A percentile compares a stretch with the other conserved stretches of the same genome.
phyloP scores from a whole-genome alignment of 1,284 basidiomycete species.

The Cryptococcus sp. region DNA sequence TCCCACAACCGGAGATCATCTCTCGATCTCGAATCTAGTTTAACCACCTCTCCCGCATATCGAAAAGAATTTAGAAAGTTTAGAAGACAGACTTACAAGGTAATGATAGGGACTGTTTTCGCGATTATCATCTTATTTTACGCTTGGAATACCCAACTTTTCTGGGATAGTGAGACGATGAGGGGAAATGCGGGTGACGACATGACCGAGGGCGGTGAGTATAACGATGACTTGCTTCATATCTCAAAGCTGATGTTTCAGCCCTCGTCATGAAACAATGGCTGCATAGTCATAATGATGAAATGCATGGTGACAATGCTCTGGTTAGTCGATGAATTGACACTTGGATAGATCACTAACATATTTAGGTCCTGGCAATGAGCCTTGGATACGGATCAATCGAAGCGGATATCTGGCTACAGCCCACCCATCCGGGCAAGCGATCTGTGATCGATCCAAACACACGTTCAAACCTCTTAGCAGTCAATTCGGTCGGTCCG shows the following conservation, averaged over 20 bases:
- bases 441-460: neutral
- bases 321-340: constrained; percentile 15
- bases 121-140: neutral
- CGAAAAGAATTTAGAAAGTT: no score
- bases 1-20: no score
- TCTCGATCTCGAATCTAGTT: no score
- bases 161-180: neutral
- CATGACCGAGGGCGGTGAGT: neutral
- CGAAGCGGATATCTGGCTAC: constrained; percentile 27
- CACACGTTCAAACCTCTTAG: neutral
- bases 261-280: neutral
- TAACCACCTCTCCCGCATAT: no score
- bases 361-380: constrained; percentile 18
- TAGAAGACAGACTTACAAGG: neutral
- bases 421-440: neutral
- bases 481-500: no score
- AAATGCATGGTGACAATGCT: constrained; percentile 26
- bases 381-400: constrained; percentile 23
- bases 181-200: neutral
- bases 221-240: neutral
- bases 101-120: neutral
- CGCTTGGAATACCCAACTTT: neutral
- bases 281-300: constrained; percentile 30
- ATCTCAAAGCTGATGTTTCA: no score
- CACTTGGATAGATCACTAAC: neutral